Evolutionary conservation across 23 red algal species (phyloP).

Genomic region (Gracilaria gracilis): DNA sequence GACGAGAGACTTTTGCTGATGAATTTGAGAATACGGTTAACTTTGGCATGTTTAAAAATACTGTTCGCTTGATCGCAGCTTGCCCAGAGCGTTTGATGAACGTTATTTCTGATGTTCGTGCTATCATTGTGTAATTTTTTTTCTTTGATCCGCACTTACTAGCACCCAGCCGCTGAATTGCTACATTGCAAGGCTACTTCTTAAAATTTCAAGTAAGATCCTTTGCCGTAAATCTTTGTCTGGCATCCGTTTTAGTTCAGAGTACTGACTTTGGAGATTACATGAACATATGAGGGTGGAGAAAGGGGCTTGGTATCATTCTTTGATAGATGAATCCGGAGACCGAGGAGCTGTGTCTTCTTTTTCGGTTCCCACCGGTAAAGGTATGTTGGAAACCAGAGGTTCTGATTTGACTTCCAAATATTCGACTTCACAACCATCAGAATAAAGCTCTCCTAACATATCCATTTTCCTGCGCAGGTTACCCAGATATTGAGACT

Average conservation of each 20-base stretch:
- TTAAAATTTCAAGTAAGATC: no score
- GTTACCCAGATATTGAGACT: conserved; percentile 55
- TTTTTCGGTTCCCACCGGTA: conserved; percentile 47
- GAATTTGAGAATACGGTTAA: conserved; percentile 56
- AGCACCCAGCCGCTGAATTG: no score
- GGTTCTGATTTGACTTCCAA: background rate
- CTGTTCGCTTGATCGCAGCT: conserved; percentile 46
- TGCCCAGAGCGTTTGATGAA: conserved; percentile 58
- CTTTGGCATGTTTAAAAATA: conserved; percentile 44
- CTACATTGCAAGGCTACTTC: no score
- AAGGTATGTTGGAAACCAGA: conserved; percentile 22
- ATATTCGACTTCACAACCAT: background rate
- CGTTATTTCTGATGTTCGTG: conserved; percentile 25
- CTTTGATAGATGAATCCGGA: conserved; percentile 35
- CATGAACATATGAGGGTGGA: conserved; percentile 45
- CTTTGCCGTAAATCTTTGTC: background rate
- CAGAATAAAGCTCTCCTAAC: background rate
- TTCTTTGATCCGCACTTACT: no score
- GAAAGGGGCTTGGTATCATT: conserved; percentile 65
- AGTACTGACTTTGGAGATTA: background rate
- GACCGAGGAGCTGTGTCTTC: conserved; percentile 1
- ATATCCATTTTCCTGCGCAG: background rate
- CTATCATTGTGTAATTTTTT: conserved; percentile 63
- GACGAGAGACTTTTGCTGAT: conserved; percentile 38
- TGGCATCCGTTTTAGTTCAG: background rate